Base-by-base conservation (phyloP, 2,329 filamentous ascomycete genomes). In the Hypoxylon sp. region DNA sequence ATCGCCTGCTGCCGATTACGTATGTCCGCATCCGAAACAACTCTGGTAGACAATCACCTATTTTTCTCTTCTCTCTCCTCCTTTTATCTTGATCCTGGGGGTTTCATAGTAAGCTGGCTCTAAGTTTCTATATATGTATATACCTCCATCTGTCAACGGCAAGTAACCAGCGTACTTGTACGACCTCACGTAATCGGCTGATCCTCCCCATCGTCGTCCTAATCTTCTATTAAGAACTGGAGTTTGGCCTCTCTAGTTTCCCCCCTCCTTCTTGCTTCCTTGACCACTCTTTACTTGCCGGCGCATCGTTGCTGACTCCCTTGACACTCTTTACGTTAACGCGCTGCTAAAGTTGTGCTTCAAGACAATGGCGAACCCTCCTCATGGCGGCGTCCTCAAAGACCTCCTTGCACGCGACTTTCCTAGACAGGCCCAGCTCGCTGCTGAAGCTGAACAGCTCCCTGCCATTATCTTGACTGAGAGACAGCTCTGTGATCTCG, bases 401-500 rank as follows among this genome's bases (percentile, higher is more conserved):
- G 96, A 99, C 86, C 89, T 99, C 78, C 87, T 98, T 74, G 94
- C 93, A 71, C 91, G 96, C 82, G 96, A 99, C 87, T 87, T 90
- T 69, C 92, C 92, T 72, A 89, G 91, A 77, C 91, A 96, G 72
- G 85, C 85, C 69, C 85, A 97, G 83, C 91, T 99, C 69, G 83
- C 84, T 60, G 87, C 87, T 48, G 96, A 99, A 83, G 92, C 95
- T 42, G 94, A 97, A 85, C 90, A 78, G 30, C 89, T 98, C 46
- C 93, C 93, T 36, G 92, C 95, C 36, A 85, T 99, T 72, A 83
- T 91, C 64, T 89, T 99, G 72, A 91, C 88, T 53, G 96, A 99
- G 86, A 90, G 96, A 76, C 96, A 99, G 82, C 89, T 99, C 51
- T 99, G 96, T 82, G 96, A 99, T 86, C 87, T 99, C 72, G 96